Percentiles rank a stretch among this genome's conserved stretches.
These are phyloP conservation scores for Pleurotus platypus DNA, from an alignment of 768 basidiomycete genomes.

Conservation along the genomic window DNA sequence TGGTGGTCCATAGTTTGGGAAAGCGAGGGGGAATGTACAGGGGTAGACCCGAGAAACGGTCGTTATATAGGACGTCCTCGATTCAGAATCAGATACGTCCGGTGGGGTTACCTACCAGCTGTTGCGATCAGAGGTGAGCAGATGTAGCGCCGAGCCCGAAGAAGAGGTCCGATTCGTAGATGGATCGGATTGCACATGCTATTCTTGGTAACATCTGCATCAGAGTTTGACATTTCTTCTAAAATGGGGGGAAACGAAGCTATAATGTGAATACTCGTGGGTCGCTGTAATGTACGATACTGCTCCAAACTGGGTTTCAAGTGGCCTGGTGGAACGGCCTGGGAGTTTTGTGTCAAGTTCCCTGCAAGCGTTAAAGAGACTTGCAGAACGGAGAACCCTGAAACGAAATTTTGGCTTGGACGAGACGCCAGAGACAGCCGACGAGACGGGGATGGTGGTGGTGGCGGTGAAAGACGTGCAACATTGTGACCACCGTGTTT, in stretches of 20 bases:
- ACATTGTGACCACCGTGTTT: neutral
- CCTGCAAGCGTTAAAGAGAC: neutral
- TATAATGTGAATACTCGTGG: neutral
- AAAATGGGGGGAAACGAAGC: neutral
- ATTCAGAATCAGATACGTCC: neutral
- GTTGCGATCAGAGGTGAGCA: slow-evolving; percentile 6
- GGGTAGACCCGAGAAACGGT: neutral
- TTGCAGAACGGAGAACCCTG: neutral
- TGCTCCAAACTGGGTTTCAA: neutral
- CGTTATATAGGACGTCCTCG: neutral
- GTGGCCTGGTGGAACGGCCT: neutral
- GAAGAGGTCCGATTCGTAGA: neutral
- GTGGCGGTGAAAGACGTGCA: neutral
- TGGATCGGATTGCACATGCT: slow-evolving; percentile 1
- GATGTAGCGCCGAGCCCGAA: slow-evolving; percentile 1
- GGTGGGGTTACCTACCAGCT: neutral
- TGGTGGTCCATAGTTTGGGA: slow-evolving; percentile 4
- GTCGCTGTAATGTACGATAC: neutral
- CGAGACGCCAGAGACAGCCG: too few relatives aligned
- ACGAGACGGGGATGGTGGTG: neutral
- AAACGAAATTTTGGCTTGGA: neutral
- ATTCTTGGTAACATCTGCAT: neutral
- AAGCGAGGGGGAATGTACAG: neutral
- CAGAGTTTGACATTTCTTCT: neutral
- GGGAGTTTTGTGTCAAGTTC: neutral